phyloP scores from a whole-genome alignment of 805 yeast species.

The Barnettozyma salicaria region DNA sequence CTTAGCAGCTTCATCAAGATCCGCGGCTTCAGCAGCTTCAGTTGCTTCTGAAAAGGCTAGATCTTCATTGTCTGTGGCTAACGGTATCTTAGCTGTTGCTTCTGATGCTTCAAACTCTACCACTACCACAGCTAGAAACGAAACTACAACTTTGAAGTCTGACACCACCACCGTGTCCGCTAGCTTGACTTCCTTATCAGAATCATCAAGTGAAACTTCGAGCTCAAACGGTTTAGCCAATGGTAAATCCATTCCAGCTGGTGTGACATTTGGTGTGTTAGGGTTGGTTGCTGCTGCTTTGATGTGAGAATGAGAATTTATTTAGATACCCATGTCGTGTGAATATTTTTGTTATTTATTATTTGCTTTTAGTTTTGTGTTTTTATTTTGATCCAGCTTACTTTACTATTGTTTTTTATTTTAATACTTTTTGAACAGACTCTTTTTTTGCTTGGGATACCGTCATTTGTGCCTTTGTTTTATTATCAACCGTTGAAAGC shows the following conservation, averaged over 20 bases:
- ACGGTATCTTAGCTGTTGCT: too few relatives aligned
- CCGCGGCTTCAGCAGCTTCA: slow-evolving; percentile 17
- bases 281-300: slow-evolving; percentile 27
- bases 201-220: too few relatives aligned
- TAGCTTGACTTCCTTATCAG: slow-evolving; percentile 18
- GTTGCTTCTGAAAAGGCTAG: slow-evolving; percentile 12
- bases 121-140: slow-evolving; percentile 28
- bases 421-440: too few relatives aligned
- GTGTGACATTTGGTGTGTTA: slow-evolving; percentile 23
- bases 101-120: slow-evolving; percentile 26
- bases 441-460: background rate
- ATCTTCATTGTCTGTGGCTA: slow-evolving; percentile 16
- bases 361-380: background rate
- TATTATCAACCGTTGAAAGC: too few relatives aligned
- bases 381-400: slow-evolving; percentile 1
- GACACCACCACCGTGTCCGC: slow-evolving; percentile 21
- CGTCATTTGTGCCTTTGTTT: too few relatives aligned
- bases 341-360: background rate
- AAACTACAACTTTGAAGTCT: slow-evolving; percentile 20
- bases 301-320: slow-evolving; percentile 14
- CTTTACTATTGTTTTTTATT: too few relatives aligned
- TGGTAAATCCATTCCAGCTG: slow-evolving; percentile 21
- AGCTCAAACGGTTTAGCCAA: slow-evolving; percentile 29
- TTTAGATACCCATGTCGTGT: too few relatives aligned
- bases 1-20: slow-evolving; percentile 21